Conservation (phyloP, 495 filamentous ascomycete species). For the Achaetomiella virescens region DNA sequence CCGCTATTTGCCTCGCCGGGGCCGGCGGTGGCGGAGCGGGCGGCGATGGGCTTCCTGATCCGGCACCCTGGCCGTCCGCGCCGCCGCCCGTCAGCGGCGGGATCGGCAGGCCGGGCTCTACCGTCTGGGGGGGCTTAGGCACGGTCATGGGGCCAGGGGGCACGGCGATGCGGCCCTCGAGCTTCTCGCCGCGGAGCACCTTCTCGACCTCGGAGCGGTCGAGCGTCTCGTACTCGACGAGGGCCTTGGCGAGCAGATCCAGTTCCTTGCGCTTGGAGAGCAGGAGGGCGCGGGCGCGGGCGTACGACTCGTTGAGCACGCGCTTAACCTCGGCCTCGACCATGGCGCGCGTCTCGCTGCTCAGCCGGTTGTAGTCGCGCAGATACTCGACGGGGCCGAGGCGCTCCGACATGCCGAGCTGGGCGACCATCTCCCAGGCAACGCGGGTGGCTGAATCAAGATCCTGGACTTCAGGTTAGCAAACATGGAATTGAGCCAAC, state of each 20-base stretch:
- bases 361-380: constrained; percentile 71
- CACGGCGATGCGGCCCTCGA: constrained; percentile 48
- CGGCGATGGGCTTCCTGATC: constrained; percentile 16
- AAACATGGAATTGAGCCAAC: background rate
- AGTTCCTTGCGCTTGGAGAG: constrained; percentile 69
- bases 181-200: constrained; percentile 76
- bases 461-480: constrained; percentile 51
- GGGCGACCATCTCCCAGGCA: constrained; percentile 80
- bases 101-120: constrained; percentile 21
- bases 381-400: constrained; percentile 85
- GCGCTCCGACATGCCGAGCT: constrained; percentile 78
- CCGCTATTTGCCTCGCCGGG: constrained; percentile 6
- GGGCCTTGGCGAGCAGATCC: constrained; percentile 75
- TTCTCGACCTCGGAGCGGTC: constrained; percentile 82
- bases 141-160: constrained; percentile 45
- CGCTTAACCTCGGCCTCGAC: constrained; percentile 84
- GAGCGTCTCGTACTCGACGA: constrained; percentile 91
- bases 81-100: constrained; percentile 12
- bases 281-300: constrained; percentile 67
- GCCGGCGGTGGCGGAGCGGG: constrained; percentile 21
- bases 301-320: constrained; percentile 73
- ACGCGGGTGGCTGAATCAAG: constrained; percentile 70
- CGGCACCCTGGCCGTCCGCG: constrained; percentile 1
- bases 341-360: constrained; percentile 71
- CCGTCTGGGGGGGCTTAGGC: constrained; percentile 29